Evolutionary conservation across 768 basidiomycete genomes (phyloP).

Genomic region (Dictyophora rubrovolvata): DNA sequence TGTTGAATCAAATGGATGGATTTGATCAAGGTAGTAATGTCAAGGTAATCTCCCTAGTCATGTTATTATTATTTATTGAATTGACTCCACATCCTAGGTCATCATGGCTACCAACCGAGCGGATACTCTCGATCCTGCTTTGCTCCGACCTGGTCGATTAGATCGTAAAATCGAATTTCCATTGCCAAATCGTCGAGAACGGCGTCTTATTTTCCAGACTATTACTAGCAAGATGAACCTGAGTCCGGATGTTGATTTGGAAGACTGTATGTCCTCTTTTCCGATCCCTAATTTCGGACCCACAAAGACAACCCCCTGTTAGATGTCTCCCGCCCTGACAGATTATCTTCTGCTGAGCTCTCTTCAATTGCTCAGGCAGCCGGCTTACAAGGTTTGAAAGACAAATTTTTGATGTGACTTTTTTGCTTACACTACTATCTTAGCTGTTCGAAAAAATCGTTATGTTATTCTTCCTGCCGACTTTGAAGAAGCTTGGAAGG

Average conservation of each 20-base stretch:
- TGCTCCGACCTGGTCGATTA: conserved; percentile 93
- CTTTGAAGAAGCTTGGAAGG: conserved; percentile 99
- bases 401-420: background rate
- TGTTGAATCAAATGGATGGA: conserved; percentile 99
- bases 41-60: conserved; percentile 51
- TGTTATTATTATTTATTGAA: background rate
- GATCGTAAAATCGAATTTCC: conserved; percentile 99
- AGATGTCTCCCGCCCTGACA: conserved; percentile 97
- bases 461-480: conserved; percentile 95
- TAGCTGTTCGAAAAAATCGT: conserved; percentile 95
- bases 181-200: conserved; percentile 84
- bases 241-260: conserved; percentile 93
- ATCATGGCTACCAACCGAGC: conserved; percentile 99
- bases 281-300: background rate
- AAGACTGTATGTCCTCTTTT: conserved; percentile 68
- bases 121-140: conserved; percentile 94
- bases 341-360: conserved; percentile 92
- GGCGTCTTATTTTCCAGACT: conserved; percentile 96
- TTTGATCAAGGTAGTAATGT: conserved; percentile 99
- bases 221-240: conserved; percentile 97
- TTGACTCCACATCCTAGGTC: conserved; percentile 44
- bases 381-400: conserved; percentile 74
- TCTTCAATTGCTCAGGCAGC: conserved; percentile 94
- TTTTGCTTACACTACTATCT: background rate
- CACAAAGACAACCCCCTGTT: conserved; percentile 11